Conservation (phyloP, 2,329 filamentous ascomycete species). For the Exophiala oligosperma region DNA sequence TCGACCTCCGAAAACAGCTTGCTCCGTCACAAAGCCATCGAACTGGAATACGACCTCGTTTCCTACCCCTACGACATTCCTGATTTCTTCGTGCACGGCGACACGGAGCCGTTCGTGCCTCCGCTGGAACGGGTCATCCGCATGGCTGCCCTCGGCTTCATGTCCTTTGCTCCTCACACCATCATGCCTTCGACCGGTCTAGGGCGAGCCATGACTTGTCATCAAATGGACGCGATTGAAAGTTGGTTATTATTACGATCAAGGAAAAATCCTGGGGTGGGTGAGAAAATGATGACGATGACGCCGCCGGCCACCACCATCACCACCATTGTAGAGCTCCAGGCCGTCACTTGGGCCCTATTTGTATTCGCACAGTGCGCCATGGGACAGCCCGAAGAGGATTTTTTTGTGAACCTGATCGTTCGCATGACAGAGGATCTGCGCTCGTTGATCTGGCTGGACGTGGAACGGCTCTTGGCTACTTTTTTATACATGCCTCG, state of each 20-base stretch:
- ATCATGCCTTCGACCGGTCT: conserved; percentile 22
- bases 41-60: conserved; percentile 40
- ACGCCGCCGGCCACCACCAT: no score
- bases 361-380: conserved; percentile 28
- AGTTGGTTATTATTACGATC: conserved; percentile 10
- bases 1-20: conserved; percentile 33
- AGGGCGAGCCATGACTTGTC: conserved; percentile 25
- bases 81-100: conserved; percentile 4
- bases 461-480: conserved; percentile 16
- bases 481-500: conserved; percentile 21
- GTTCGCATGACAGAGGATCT: conserved; percentile 5
- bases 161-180: conserved; percentile 16
- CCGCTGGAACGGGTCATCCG: conserved; percentile 22
- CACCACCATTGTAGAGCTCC: background rate
- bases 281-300: no score
- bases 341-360: conserved; percentile 30
- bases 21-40: conserved; percentile 36
- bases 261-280: background rate
- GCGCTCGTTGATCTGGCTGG: conserved; percentile 15
- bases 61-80: conserved; percentile 35
- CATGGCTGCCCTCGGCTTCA: conserved; percentile 21
- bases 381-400: conserved; percentile 16
- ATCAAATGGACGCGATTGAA: conserved; percentile 19
- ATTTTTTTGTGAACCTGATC: conserved; percentile 11
- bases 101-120: conserved; percentile 17